Base-by-base conservation (phyloP, 371 early-diverging fungal species). In the Rhizomucor pusillus region DNA sequence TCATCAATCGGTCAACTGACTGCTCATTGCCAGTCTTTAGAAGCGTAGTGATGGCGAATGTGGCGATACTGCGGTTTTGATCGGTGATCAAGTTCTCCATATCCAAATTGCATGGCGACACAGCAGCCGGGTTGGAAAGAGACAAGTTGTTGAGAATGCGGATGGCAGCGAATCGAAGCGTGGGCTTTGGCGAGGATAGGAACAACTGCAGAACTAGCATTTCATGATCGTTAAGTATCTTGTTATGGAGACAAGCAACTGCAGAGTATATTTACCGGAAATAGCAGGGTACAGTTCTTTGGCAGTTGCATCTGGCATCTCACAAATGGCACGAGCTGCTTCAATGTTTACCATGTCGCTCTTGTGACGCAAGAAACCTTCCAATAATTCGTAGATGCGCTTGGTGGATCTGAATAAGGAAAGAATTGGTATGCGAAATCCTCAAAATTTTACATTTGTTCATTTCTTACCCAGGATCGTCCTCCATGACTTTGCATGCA, bases 11-110 rank as follows among this genome's bases (percentile, higher is more conserved):
- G 67, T 99, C 99, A 12, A 99, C 97, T 23, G 91, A 90, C 7
- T 94, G 90, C 65, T 98, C 99, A 67, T 93, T 99, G 24, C 99
- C 99, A 7, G 98, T 98, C 88, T 99, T 98, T 25, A 99, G 79
- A 54, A 99, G 71, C 10, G 98, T 98, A 2, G 98, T 98, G 72
- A 99, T 98, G 25, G 99, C 99, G 75, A 98, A 95, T 0, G 98
- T 98, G 20, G 99, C 97, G 54, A 99, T 91, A 57, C 94, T 92
- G 59, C 98, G 89, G 82, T 97, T 98, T 49, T 87, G 77, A 72
- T 98, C 98, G 12, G 94, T 92, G 60, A 99, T 94, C 57, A 97
- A 76, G 60, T 89, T 90, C 70, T 99, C 99, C 87, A 99, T 95
- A 74, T 97, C 98, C 57, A 97, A 67, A 67, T 98, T 99, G 80